phyloP scores from a whole-genome alignment of 176 grass and related monocot genomes.

The Eragrostis curvula region DNA sequence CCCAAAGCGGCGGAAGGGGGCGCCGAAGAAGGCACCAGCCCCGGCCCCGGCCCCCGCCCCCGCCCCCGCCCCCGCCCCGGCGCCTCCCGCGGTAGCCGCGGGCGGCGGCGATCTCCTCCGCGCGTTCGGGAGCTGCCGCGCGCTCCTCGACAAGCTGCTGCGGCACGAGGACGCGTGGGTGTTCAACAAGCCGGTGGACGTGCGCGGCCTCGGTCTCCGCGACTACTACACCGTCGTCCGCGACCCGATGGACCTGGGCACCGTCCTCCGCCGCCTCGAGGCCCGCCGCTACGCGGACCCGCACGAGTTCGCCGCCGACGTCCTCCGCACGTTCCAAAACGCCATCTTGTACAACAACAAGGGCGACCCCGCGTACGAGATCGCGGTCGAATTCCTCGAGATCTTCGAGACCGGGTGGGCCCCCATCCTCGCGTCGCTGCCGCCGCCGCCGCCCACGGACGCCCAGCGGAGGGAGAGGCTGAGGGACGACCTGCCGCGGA shows the following conservation, averaged over 20 bases:
- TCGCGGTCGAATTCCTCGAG: constrained; percentile 39
- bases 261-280: constrained; percentile 59
- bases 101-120: neutral
- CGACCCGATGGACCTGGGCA: constrained; percentile 80
- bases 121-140: constrained; percentile 23
- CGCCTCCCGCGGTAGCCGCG: neutral
- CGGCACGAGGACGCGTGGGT: constrained; percentile 64
- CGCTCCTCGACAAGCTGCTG: constrained; percentile 46
- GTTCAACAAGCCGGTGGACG: constrained; percentile 65
- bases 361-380: constrained; percentile 55
- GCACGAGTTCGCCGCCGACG: constrained; percentile 60
- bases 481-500: constrained; percentile 11
- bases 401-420: constrained; percentile 56
- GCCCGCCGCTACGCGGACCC: constrained; percentile 54
- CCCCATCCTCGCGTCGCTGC: neutral
- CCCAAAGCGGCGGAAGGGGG: neutral
- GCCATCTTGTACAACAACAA: constrained; percentile 63
- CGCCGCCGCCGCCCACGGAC: neutral
- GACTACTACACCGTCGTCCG: constrained; percentile 71
- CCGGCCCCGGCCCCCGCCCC: neutral
- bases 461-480: constrained; percentile 24
- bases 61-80: neutral
- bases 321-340: constrained; percentile 73
- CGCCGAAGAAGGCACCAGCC: neutral
- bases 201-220: constrained; percentile 54